Conservation (phyloP, 345 rosid species). For the Citrus medica region DNA sequence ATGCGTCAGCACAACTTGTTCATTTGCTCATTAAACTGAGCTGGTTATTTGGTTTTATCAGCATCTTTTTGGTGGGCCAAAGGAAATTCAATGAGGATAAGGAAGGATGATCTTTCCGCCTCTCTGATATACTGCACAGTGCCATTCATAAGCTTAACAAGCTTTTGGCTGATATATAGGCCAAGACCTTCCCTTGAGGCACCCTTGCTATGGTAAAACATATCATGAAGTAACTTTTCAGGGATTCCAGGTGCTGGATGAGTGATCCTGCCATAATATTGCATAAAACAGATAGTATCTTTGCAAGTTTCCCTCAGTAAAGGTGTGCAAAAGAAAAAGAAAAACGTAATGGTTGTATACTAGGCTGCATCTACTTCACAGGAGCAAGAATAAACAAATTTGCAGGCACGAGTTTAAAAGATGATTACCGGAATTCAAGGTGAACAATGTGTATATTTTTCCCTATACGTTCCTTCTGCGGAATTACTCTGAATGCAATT, state of each 20-base stretch:
- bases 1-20: neutral
- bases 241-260: constrained; percentile 89
- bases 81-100: constrained; percentile 63
- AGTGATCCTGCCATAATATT: constrained; percentile 38
- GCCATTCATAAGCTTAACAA: constrained; percentile 79
- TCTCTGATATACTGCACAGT: constrained; percentile 74
- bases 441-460: constrained; percentile 52
- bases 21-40: neutral
- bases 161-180: constrained; percentile 63
- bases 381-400: neutral
- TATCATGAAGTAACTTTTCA: constrained; percentile 56
- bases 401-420: neutral
- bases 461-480: constrained; percentile 56
- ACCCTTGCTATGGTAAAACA: constrained; percentile 57
- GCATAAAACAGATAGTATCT: neutral
- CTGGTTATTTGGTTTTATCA: neutral
- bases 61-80: constrained; percentile 20
- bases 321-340: neutral
- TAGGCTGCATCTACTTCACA: neutral
- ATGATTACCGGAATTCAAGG: constrained; percentile 69
- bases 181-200: constrained; percentile 83
- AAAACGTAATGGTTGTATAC: neutral
- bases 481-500: constrained; percentile 41
- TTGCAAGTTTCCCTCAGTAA: neutral
- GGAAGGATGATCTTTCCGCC: constrained; percentile 64